Evolutionary conservation across 1,284 basidiomycete genomes (phyloP), one percentile per base, ranked within the genome.

Genomic region (Apiotrichum gamsii): DNA sequence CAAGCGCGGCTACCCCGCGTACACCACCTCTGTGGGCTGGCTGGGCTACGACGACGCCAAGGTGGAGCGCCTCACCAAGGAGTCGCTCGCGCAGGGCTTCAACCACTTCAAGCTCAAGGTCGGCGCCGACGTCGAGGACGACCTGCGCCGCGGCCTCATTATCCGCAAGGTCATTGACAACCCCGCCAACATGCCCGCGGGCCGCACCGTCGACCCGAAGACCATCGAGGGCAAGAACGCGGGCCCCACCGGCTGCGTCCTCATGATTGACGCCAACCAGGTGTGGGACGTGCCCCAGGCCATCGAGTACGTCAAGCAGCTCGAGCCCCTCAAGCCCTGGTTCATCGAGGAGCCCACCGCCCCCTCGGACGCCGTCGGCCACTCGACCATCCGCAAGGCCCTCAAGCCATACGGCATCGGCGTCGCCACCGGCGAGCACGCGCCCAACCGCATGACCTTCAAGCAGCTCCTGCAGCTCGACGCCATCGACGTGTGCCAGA

Each of bases 71-170:
- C 78, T 97, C 45, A 95, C 89, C 3, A 84, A 83, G 62, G 86
- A 88, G 65, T 87, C 90, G 24, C 78, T 97, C 44, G 73, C 78
- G 21, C 82, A 81, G 42, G 91, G 91, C 24, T 94, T 94, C 80
- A 90, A 88, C 75, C 88, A 91, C 74, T 93, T 94, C 80, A 93
- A 93, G 76, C 90, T 94, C 83, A 96, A 96, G 76, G 90, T 97
- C 54, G 93, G 93, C 46, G 84, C 85, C 30, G 79, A 87, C 70
- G 77, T 80, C 44, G 80, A 81, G 32, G 83, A 85, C 64, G 93
- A 96, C 73, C 76, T 93, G 43, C 83, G 89, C 42, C 82, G 93
- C 54, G 88, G 89, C 34, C 80, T 79, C 58, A 78, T 95, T 60
- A 91, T 96, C 62, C 82, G 93, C 49, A 86, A 83, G 43, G 89